phyloP scores from a whole-genome alignment of 1,284 basidiomycete species.

The Leccinum holopus region DNA sequence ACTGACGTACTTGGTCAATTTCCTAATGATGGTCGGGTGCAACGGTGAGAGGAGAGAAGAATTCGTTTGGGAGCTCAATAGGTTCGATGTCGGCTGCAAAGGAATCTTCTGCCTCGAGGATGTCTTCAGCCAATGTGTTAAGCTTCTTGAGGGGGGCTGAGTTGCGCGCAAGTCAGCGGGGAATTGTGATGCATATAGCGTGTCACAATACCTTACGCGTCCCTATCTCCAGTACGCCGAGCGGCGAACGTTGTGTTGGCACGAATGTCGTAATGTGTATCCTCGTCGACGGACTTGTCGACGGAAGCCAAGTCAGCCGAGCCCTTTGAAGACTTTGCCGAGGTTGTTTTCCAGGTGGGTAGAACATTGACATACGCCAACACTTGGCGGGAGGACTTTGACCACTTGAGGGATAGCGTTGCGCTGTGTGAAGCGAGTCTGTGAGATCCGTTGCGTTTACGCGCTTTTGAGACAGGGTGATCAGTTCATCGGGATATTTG shows the following conservation, averaged over 20 bases:
- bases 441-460: constrained; percentile 31
- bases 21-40: constrained; percentile 61
- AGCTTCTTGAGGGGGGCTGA: constrained; percentile 76
- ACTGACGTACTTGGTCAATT: constrained; percentile 65
- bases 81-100: constrained; percentile 64
- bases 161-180: constrained; percentile 8
- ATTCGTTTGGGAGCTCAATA: constrained; percentile 57
- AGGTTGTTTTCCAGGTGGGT: constrained; percentile 43
- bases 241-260: constrained; percentile 46
- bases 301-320: constrained; percentile 32
- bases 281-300: constrained; percentile 55
- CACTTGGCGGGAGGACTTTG: constrained; percentile 41
- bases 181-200: not conserved
- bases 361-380: constrained; percentile 61
- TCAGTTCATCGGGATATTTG: constrained; percentile 44
- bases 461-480: constrained; percentile 54
- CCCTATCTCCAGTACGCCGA: constrained; percentile 68
- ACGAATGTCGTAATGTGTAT: constrained; percentile 26
- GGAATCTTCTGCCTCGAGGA: constrained; percentile 86
- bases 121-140: constrained; percentile 70
- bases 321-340: constrained; percentile 31
- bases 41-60: constrained; percentile 62
- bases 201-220: constrained; percentile 58
- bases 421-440: constrained; percentile 13
- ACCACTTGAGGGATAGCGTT: constrained; percentile 28